Base-by-base conservation (phyloP, 768 basidiomycete genomes). In the Lactarius evosmus region DNA sequence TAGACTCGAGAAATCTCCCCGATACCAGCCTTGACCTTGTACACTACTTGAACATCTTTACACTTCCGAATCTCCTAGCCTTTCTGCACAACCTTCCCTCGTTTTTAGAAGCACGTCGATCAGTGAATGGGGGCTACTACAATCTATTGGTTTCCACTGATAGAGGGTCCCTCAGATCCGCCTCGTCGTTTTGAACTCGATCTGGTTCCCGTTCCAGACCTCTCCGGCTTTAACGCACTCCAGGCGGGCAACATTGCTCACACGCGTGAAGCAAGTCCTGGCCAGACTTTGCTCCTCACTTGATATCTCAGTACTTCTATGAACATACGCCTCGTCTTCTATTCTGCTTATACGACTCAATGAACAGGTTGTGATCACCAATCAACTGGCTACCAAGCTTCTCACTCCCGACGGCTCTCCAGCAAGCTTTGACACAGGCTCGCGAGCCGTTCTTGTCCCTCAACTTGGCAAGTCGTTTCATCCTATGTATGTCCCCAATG, bases 301-400 rank as follows among this genome's bases (percentile, higher is more conserved):
- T 55, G 64, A 69, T 33, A 50, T 67, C 30, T 29, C 66, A 17
- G 68, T 69, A 36, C 41, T 49, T n/a, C 30, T 30, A 25, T 27
- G 19, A 14, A 51, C 40, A n/a, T 30, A 34, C 2, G 16, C 14
- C 41, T 38, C 12, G 6, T 25, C 32, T 6, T 51, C 6, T 30
- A 16, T 33, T 7, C 25, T 32, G 16, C 54, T 59, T 7, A 62
- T 54, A 52, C 41, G 33, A 59, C 38, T 57, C 19, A 22, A 27
- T 33, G 56, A 33, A 55, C 17, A 84, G 83, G 74, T 83, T 52
- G 78, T 89, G 52, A 76, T 81, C 36, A 89, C 87, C 2, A 85
- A 85, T 27, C 88, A 91, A 71, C 76, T 91, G 67, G 80, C 86
- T 16, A 90, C 86, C 0, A 91, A 86, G 70, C 75, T 89, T 67